Evolutionary conservation across 352 stramenopile genomes (phyloP), one percentile per base, ranked within the genome.

Genomic region (Phytophthora agathidicida): DNA sequence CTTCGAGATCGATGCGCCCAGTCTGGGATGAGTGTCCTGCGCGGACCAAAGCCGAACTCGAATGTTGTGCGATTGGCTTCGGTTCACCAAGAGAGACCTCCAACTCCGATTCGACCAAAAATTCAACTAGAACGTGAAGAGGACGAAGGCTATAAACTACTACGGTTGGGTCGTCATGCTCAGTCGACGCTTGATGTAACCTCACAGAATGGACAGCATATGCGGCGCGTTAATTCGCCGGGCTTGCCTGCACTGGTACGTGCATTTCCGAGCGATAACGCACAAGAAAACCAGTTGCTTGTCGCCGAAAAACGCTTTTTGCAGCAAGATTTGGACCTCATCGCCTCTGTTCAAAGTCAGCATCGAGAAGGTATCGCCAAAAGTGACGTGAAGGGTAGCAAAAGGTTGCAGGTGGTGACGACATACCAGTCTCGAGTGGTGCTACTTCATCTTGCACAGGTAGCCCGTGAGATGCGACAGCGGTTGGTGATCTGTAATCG

Each of bases 21-120:
- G 7, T 89, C 83, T 7, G 83, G 83, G 3, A 65, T 88, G 4
- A 89, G 80, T 46, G 75, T 89, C 9, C 38, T 92, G 8, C 78
- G 80, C 0, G 51, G 64, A 5, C 80, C 78, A 20, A 85, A 65
- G 24, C 68, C 46, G 5, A 65, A 68, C 31, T 67, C 65, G 17
- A 71, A 60, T 27, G 49, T 68, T 24, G 54, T 68, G 22, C 44
- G 55, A 14, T 7, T 71, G 1, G 45, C 30, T 43, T 76, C 49
- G 35, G 60, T 5, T 28, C 36, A 32, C 33, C 50, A 37, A 10
- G 42, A 20, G 2, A 63, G 28, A 16, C 8, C 33, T 8, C 11
- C 19, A 3, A 60, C 28, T 4, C 42, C 37, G 13, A 50, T 31
- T 38, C 38, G 26, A 54, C 24, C 6, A 27, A 23, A 9, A n/a